phyloP scores from a whole-genome alignment of 371 early-diverging fungal species.

The Actinomortierella ambigua region DNA sequence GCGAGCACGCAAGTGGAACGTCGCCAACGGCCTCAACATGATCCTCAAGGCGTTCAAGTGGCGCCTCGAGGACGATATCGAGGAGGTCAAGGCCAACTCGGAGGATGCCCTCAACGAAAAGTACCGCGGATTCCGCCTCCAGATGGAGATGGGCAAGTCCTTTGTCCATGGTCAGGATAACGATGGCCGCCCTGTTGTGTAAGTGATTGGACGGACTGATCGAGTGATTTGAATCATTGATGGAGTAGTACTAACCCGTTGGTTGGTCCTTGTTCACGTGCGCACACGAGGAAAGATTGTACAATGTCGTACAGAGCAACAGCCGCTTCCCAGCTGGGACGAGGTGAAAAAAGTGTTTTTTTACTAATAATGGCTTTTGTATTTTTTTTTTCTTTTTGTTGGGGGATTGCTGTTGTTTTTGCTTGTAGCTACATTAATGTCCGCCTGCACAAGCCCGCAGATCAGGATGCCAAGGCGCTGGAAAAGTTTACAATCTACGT shows the following conservation, averaged over 20 bases:
- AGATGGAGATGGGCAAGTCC: constrained; percentile 61
- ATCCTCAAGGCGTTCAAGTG: constrained; percentile 66
- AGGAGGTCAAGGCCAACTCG: constrained; percentile 58
- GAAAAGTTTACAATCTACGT: constrained; percentile 72
- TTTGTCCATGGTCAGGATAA: constrained; percentile 65
- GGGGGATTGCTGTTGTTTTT: too few relatives aligned
- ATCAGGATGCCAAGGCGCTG: constrained; percentile 60
- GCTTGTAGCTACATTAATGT: constrained; percentile 73
- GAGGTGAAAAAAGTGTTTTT: too few relatives aligned
- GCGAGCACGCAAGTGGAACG: constrained; percentile 82
- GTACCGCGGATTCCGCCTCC: constrained; percentile 50
- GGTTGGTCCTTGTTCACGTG: too few relatives aligned
- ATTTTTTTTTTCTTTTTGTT: not conserved
- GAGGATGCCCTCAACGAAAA: constrained; percentile 55
- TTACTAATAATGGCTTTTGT: not conserved
- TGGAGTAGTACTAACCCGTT: too few relatives aligned
- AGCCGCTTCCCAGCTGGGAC: too few relatives aligned
- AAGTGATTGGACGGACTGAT: too few relatives aligned
- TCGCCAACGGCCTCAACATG: constrained; percentile 69
- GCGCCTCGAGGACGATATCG: constrained; percentile 62
- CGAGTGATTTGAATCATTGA: too few relatives aligned
- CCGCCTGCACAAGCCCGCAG: constrained; percentile 60
- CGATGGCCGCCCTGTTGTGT: constrained; percentile 64
- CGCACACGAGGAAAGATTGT: too few relatives aligned
- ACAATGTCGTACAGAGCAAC: too few relatives aligned